phyloP scores from a whole-genome alignment of 257 asterid genomes.

The Nicotiana benthamiana region DNA sequence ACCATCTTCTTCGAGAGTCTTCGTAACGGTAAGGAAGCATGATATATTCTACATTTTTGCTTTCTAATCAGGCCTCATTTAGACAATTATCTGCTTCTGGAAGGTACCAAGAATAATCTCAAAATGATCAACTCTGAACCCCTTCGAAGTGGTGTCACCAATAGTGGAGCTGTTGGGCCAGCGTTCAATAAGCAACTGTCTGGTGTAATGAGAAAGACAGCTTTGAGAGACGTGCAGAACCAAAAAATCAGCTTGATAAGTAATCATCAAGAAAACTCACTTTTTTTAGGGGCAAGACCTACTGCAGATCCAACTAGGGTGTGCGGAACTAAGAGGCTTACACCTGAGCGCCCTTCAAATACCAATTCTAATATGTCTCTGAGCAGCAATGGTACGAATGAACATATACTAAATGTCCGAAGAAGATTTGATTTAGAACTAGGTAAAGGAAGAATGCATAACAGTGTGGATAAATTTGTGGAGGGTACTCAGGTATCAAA shows the following conservation, averaged over 20 bases:
- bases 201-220: constrained; percentile 46
- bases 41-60: background rate
- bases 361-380: constrained; percentile 40
- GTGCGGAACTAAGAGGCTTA: constrained; percentile 66
- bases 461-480: constrained; percentile 36
- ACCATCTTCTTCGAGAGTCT: background rate
- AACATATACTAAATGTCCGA: constrained; percentile 73
- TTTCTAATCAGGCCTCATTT: background rate
- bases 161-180: constrained; percentile 29
- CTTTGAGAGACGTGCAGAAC: constrained; percentile 85
- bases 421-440: constrained; percentile 88
- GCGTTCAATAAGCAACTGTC: constrained; percentile 45
- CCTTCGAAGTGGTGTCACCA: constrained; percentile 7
- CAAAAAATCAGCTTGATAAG: constrained; percentile 37
- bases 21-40: background rate
- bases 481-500: constrained; percentile 33
- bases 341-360: constrained; percentile 68
- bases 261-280: constrained; percentile 40
- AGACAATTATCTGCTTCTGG: background rate
- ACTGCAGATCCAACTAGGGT: constrained; percentile 52
- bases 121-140: constrained; percentile 14
- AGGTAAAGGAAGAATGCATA: constrained; percentile 63
- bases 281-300: constrained; percentile 37
- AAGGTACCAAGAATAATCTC: background rate
- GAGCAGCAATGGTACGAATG: constrained; percentile 47